phyloP scores from a whole-genome alignment of 2,329 filamentous ascomycete species.

The Aspergillus pseudonomiae region DNA sequence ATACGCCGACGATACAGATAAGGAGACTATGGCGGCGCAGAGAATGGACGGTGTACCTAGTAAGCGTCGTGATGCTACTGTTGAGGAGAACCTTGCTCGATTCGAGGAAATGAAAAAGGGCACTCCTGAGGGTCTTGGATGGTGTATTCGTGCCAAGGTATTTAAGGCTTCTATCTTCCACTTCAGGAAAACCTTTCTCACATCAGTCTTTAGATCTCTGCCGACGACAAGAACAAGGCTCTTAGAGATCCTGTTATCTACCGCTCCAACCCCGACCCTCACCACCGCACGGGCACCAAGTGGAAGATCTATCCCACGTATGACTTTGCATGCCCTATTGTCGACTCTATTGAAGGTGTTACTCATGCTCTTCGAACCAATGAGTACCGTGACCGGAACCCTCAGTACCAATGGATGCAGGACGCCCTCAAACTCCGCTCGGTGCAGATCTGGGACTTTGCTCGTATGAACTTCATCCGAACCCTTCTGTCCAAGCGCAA shows the following conservation, averaged over 20 bases:
- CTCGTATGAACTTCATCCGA: slow-evolving; percentile 56
- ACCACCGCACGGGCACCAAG: slow-evolving; percentile 64
- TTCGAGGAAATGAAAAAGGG: slow-evolving; percentile 95
- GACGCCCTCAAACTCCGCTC: slow-evolving; percentile 50
- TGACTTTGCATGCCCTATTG: slow-evolving; percentile 66
- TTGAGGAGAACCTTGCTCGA: slow-evolving; percentile 82
- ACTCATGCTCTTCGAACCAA: slow-evolving; percentile 68
- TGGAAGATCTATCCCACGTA: slow-evolving; percentile 72
- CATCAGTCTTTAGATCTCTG: slow-evolving; percentile 61
- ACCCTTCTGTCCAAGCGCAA: slow-evolving; percentile 56
- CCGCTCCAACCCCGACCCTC: slow-evolving; percentile 74
- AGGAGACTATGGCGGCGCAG: slow-evolving; percentile 84
- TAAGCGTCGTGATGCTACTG: slow-evolving; percentile 72
- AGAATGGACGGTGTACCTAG: slow-evolving; percentile 83
- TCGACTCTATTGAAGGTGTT: slow-evolving; percentile 65
- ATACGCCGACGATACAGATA: slow-evolving; percentile 92
- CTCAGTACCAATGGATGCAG: slow-evolving; percentile 56
- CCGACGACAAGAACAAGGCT: slow-evolving; percentile 91
- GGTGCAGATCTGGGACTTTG: slow-evolving; percentile 56
- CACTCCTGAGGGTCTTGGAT: slow-evolving; percentile 73
- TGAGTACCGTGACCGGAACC: slow-evolving; percentile 59
- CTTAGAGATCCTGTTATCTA: slow-evolving; percentile 97
- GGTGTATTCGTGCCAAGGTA: slow-evolving; percentile 87
- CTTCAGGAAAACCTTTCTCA: not conserved
- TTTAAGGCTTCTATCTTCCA: not conserved